Evolutionary conservation across 192 early-diverging fungal species (phyloP).

Genomic region (Coemansia sp.): DNA sequence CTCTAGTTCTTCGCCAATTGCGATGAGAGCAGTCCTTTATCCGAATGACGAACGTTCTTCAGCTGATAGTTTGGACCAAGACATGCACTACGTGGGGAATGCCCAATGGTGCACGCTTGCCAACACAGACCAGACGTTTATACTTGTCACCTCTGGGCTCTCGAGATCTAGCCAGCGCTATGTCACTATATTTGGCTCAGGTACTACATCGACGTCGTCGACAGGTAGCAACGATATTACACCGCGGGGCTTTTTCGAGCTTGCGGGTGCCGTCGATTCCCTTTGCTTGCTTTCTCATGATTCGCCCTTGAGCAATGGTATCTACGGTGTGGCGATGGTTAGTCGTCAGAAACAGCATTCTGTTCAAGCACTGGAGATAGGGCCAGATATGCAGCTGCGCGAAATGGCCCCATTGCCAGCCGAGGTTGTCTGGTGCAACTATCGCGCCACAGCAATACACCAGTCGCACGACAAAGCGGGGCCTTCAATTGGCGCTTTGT

Average conservation of each 20-base stretch:
- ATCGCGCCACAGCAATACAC: background rate
- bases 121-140: slow-evolving; percentile 25
- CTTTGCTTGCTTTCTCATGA: slow-evolving; percentile 14
- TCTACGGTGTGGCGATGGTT: slow-evolving; percentile 15
- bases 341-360: slow-evolving; percentile 5
- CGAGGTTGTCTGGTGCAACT: slow-evolving; percentile 36
- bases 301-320: slow-evolving; percentile 42
- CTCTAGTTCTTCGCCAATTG: slow-evolving; percentile 9
- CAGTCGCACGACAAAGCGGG: slow-evolving; percentile 9
- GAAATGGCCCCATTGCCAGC: slow-evolving; percentile 11
- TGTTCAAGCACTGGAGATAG: slow-evolving; percentile 16
- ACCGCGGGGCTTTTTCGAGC: slow-evolving; percentile 2
- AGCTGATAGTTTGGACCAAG: background rate
- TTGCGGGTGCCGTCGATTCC: slow-evolving; percentile 8
- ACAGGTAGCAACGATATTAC: slow-evolving; percentile 23
- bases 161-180: slow-evolving; percentile 16
- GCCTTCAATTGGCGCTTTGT: slow-evolving; percentile 5
- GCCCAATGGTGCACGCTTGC: slow-evolving; percentile 44
- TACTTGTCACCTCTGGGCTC: slow-evolving; percentile 32
- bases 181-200: slow-evolving; percentile 23
- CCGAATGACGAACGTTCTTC: background rate
- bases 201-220: background rate
- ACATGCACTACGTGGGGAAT: slow-evolving; percentile 1
- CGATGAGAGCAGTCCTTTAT: slow-evolving; percentile 16
- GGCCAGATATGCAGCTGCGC: slow-evolving; percentile 12